Base-by-base conservation (phyloP, 2,329 filamentous ascomycete species). In the Fusarium compactum region DNA sequence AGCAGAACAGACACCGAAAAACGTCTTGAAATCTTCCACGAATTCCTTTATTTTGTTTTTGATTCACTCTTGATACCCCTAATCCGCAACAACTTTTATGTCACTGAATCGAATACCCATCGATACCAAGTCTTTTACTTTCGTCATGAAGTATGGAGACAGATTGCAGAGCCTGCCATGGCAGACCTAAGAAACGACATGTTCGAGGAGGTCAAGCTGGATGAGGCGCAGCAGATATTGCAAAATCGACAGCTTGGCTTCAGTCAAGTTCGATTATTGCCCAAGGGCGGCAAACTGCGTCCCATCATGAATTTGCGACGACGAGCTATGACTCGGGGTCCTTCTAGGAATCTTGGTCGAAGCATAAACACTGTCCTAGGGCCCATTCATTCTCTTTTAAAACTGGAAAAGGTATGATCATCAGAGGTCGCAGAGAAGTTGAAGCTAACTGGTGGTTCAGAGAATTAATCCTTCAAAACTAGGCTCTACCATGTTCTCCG, bases 31-130 rank as follows among this genome's bases (percentile, higher is more conserved):
- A 85, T 98, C 0, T 88, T 98, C 51, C 81, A 90, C 56, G 96
- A 99, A 78, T 90, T 98, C 62, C 75, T 98, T 9, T 98, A 98
- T 81, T 99, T 95, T 78, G 71, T 97, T 6, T 96, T 99, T 75
- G 96, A 99, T 79, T 98, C 95, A 0, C 85, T 98, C 24, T 77
- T 99, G 59, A 92, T 98, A 73, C 95, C 96, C 12, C 85, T 99
- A 10, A 87, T 98, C 50, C 89, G 93, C 34, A 90, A 89, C 67
- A 95, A 96, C 75, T 99, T 99, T 76, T 95, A 98, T 76, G 92
- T 98, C 40, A 99, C 96, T 0, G 96, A 99, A 78, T 96, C 94
- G 0, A 94, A 89, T 68, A 84, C 85, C 2, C 89, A 97, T 76
- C 90, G 91, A 18, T 94, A 96, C 74, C 89, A 90, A 29, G 82